phyloP scores from a whole-genome alignment of 495 filamentous ascomycete species.

The Entonaema liquescens region DNA sequence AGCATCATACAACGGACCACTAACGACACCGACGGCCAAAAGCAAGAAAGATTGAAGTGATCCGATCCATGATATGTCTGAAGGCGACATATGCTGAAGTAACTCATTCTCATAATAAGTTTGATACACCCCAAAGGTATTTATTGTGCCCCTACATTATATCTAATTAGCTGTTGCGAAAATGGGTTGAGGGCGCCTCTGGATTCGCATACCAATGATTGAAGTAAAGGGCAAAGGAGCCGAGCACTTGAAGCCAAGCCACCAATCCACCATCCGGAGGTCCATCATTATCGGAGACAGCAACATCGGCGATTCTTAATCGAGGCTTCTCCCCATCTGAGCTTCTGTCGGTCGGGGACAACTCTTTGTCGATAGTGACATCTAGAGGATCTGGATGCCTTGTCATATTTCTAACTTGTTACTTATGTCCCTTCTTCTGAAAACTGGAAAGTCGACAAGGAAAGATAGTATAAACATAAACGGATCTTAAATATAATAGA shows the following conservation, averaged over 20 bases:
- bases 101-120: constrained; percentile 67
- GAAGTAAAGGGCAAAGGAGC: constrained; percentile 65
- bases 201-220: constrained; percentile 63
- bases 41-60: constrained; percentile 60
- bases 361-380: constrained; percentile 7
- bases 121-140: constrained; percentile 76
- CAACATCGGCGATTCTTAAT: neutral
- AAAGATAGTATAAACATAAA: too few relatives aligned
- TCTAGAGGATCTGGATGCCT: neutral
- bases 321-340: constrained; percentile 9
- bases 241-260: constrained; percentile 64
- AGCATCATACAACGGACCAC: constrained; percentile 63
- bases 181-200: neutral
- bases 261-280: constrained; percentile 46
- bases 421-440: neutral
- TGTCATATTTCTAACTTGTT: neutral
- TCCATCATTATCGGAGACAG: neutral
- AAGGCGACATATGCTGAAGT: constrained; percentile 45
- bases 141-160: constrained; percentile 66
- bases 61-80: constrained; percentile 65
- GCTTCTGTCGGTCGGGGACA: neutral
- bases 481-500: too few relatives aligned
- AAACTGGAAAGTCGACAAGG: too few relatives aligned
- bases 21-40: constrained; percentile 59
- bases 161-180: constrained; percentile 13